A percentile compares a stretch with the other conserved stretches of the same genome.
Conservation (phyloP, 805 yeast species). For the Lipomyces lipofer region DNA sequence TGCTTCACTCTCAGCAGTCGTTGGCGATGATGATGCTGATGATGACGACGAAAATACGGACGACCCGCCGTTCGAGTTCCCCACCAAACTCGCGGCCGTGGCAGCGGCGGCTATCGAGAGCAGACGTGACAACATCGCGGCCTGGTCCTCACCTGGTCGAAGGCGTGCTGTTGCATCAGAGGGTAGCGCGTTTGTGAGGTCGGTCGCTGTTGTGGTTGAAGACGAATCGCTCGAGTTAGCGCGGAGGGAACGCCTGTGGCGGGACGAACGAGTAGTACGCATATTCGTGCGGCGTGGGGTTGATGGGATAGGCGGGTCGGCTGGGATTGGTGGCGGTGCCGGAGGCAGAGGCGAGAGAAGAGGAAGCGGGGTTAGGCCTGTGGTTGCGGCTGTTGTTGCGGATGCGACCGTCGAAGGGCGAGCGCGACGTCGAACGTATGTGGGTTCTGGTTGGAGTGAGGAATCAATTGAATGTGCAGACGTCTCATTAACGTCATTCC, state of each 20-base stretch:
- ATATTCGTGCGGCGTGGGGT: constrained; percentile 1
- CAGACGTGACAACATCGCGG: constrained; percentile 47
- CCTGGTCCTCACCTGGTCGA: constrained; percentile 42
- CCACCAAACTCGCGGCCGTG: constrained; percentile 46
- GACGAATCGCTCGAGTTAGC: constrained; percentile 4
- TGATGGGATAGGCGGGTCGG: neutral
- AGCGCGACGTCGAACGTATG: constrained; percentile 27
- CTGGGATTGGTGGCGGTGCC: constrained; percentile 6
- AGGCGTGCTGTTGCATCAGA: no score
- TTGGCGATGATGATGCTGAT: constrained; percentile 7
- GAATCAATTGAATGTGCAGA: neutral
- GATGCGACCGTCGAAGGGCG: constrained; percentile 21
- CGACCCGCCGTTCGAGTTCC: constrained; percentile 32
- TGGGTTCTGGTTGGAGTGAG: constrained; percentile 26
- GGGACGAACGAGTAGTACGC: neutral
- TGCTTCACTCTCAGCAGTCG: neutral
- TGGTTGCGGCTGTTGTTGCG: constrained; percentile 11
- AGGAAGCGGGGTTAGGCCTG: constrained; percentile 9
- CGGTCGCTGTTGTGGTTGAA: neutral
- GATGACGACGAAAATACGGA: constrained; percentile 27
- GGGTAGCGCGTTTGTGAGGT: constrained; percentile 27
- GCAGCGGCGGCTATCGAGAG: constrained; percentile 50
- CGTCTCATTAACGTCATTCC: neutral
- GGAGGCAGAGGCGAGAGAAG: neutral
- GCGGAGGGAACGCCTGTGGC: neutral